A percentile compares a stretch with the other conserved stretches of the same genome.
Conservation (phyloP, 495 filamentous ascomycete genomes). For the Aspergillus biplanus region DNA sequence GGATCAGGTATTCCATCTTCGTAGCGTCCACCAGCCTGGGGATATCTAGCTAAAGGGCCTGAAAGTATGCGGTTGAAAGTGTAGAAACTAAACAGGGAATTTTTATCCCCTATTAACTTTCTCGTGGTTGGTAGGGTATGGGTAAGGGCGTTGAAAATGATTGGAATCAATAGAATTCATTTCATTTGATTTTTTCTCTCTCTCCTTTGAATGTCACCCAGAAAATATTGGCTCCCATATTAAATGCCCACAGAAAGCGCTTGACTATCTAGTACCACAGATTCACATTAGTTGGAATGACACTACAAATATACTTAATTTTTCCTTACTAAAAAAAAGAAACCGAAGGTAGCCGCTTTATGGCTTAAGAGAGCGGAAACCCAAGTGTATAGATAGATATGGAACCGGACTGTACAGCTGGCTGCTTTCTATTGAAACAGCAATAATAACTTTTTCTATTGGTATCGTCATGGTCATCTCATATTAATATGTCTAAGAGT, state of each 20-base stretch:
- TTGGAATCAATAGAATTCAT: constrained; percentile 3
- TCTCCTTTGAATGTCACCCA: neutral
- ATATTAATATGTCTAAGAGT: constrained; percentile 37
- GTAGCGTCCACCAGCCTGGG: neutral
- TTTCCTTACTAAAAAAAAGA: too few relatives aligned
- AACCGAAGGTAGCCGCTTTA: too few relatives aligned
- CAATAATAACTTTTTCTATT: constrained; percentile 24
- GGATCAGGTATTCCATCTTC: constrained; percentile 79
- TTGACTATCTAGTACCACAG: too few relatives aligned
- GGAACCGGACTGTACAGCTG: too few relatives aligned
- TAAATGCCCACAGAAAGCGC: too few relatives aligned
- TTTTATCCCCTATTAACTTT: neutral
- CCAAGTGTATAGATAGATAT: too few relatives aligned
- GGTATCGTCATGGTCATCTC: constrained; percentile 40
- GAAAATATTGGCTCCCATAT: too few relatives aligned
- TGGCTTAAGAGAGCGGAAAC: too few relatives aligned
- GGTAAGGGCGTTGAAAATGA: neutral
- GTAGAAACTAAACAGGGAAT: neutral
- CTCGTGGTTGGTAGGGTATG: neutral
- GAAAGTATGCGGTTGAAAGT: too few relatives aligned
- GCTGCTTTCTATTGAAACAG: neutral
- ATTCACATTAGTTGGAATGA: too few relatives aligned
- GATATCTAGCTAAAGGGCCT: neutral
- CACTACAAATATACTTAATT: too few relatives aligned
- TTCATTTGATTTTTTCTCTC: neutral